Base-by-base conservation (phyloP, 768 basidiomycete species). In the Hypsizygus marmoreus region DNA sequence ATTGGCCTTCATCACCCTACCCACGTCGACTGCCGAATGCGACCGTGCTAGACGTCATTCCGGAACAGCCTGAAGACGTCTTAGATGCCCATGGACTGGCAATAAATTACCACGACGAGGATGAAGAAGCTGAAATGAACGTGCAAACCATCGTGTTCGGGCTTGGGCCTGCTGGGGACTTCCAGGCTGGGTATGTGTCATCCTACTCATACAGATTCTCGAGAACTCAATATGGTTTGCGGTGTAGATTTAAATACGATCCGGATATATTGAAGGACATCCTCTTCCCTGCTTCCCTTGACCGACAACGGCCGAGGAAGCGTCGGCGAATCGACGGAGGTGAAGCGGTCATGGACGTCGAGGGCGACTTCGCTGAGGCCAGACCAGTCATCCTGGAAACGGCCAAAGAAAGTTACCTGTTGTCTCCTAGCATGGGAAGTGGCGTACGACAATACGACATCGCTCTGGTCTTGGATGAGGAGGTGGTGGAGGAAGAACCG, bases 241-340 rank as follows among this genome's bases (percentile, higher is more conserved):
- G n/a, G n/a, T n/a, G 31, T 29, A 83, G 81, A 41, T 82, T 75
- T 47, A 81, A 81, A 61, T 83, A 80, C 48, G 65, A 75, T 6
- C 72, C 79, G 0, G 56, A 56, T 4, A 57, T 73, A 3, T 62
- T 82, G 6, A 66, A 66, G 22, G 62, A 64, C 22, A 62, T 71
- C 1, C 63, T 82, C 11, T 81, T 81, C 59, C 75, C 79, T 3
- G 48, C 57, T 8, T 29, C 50, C 2, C 35, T 51, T 2, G 59
- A 62, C 4, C 52, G 51, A 17, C 59, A 59, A 8, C 66, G 61
- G 10, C 64, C 70, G 11, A 58, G 60, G 38, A 75, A 75, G 57
- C 66, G 71, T 14, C 63, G 69, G 17, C 57, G 43, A 26, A 16
- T 61, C 13, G 53, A 55, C 11, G 40, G 39, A 8, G 16, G 36